Percentiles rank a stretch among this genome's conserved stretches.
Conservation (phyloP, 1,284 basidiomycete genomes). For the Vanrija sp. region DNA sequence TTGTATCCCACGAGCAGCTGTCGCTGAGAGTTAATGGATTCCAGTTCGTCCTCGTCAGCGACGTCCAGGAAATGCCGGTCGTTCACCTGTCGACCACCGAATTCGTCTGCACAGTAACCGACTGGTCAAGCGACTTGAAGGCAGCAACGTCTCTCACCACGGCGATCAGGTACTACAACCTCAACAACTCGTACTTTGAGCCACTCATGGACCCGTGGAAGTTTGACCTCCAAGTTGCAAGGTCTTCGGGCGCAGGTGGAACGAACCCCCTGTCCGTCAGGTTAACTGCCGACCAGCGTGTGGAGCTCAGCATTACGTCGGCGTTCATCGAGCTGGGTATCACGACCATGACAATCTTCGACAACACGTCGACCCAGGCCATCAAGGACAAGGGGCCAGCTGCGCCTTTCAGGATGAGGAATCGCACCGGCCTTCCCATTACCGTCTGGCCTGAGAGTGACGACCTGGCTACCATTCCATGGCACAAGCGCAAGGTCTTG, state of each 20-base stretch:
- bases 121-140: slow-evolving; percentile 92
- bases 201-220: slow-evolving; percentile 99
- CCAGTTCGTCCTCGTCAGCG: slow-evolving; percentile 89
- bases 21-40: slow-evolving; percentile 83
- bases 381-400: slow-evolving; percentile 76
- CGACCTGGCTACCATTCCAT: slow-evolving; percentile 14
- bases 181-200: slow-evolving; percentile 98
- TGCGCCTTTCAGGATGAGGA: slow-evolving; percentile 89
- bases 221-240: slow-evolving; percentile 58
- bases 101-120: slow-evolving; percentile 76
- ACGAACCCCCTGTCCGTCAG: slow-evolving; percentile 60
- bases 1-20: slow-evolving; percentile 79
- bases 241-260: slow-evolving; percentile 41
- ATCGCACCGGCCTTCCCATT: slow-evolving; percentile 80
- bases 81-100: slow-evolving; percentile 82
- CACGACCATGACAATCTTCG: slow-evolving; percentile 69
- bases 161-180: slow-evolving; percentile 92
- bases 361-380: slow-evolving; percentile 66
- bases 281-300: slow-evolving; percentile 72
- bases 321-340: slow-evolving; percentile 84
- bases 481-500: slow-evolving; percentile 42
- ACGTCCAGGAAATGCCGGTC: slow-evolving; percentile 91
- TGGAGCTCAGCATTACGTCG: slow-evolving; percentile 89
- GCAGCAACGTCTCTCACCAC: slow-evolving; percentile 74
- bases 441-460: slow-evolving; percentile 71